Evolutionary conservation across 768 basidiomycete species (phyloP).

Genomic region (Dioszegia hungarica): DNA sequence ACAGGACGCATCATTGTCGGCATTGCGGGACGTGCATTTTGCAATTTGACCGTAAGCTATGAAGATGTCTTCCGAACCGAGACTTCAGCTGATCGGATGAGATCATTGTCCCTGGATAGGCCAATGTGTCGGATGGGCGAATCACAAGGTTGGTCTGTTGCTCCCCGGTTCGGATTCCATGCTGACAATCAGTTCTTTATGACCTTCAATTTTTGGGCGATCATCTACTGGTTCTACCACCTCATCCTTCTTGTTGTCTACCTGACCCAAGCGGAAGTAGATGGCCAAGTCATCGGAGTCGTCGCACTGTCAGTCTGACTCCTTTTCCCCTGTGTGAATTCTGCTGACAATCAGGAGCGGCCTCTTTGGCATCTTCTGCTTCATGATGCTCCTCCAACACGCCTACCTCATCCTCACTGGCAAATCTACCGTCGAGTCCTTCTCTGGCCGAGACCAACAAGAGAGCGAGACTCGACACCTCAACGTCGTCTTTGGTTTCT

Average conservation of each 20-base stretch:
- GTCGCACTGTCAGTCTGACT: constrained; percentile 65
- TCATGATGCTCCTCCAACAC: constrained; percentile 59
- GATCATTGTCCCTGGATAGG: constrained; percentile 67
- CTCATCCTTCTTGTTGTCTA: constrained; percentile 61
- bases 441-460: constrained; percentile 58
- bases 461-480: constrained; percentile 61
- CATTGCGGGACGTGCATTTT: constrained; percentile 47
- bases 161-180: not conserved
- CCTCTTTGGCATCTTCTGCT: constrained; percentile 69
- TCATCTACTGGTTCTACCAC: constrained; percentile 61
- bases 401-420: constrained; percentile 59
- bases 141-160: constrained; percentile 64
- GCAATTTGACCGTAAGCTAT: constrained; percentile 44
- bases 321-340: not conserved
- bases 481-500: constrained; percentile 56
- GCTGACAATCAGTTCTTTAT: constrained; percentile 65
- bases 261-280: constrained; percentile 49
- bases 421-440: constrained; percentile 76
- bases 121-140: constrained; percentile 86
- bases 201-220: constrained; percentile 66
- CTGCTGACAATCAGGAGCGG: constrained; percentile 56
- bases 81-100: not conserved
- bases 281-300: constrained; percentile 66
- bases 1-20: constrained; percentile 46
- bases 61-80: not conserved